Percentiles rank a stretch among this genome's conserved stretches.
Conservation (phyloP, 225 moss, liverwort and hornwort species). For the Climacium dendroides region DNA sequence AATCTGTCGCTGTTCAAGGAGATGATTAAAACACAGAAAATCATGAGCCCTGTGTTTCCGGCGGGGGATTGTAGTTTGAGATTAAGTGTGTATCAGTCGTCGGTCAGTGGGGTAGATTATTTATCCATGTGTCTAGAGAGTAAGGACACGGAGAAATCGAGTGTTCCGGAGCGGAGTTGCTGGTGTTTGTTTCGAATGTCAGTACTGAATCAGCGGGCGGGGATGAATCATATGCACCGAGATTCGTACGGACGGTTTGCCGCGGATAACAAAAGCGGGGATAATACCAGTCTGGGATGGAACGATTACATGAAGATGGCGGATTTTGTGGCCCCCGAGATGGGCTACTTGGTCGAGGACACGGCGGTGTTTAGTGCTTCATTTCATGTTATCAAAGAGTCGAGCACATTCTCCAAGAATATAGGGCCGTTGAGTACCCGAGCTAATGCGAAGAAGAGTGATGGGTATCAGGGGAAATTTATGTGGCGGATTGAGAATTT, state of each 20-base stretch:
- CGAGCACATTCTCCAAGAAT: constrained; percentile 90
- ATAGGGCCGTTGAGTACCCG: constrained; percentile 65
- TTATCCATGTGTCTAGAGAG: constrained; percentile 99
- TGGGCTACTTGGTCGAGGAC: constrained; percentile 96
- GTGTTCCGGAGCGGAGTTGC: constrained; percentile 93
- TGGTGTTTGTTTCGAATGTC: constrained; percentile 99
- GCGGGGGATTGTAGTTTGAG: constrained; percentile 98
- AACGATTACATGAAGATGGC: constrained; percentile 99
- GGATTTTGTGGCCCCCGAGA: constrained; percentile 91
- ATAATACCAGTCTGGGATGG: constrained; percentile 99
- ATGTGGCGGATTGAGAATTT: constrained; percentile 99
- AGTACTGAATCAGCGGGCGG: constrained; percentile 87
- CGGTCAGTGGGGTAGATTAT: constrained; percentile 93
- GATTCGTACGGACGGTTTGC: constrained; percentile 99
- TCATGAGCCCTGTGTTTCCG: constrained; percentile 98
- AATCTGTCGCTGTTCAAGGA: constrained; percentile 97
- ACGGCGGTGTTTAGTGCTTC: constrained; percentile 99
- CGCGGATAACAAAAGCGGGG: constrained; percentile 96
- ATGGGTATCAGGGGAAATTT: constrained; percentile 97
- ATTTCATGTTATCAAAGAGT: constrained; percentile 98
- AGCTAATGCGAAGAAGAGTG: constrained; percentile 80
- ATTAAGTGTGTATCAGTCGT: constrained; percentile 98
- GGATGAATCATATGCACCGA: constrained; percentile 99
- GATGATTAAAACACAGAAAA: constrained; percentile 99
- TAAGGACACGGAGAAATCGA: constrained; percentile 97